phyloP scores from a whole-genome alignment of 495 filamentous ascomycete species.

The Viridothelium virens region DNA sequence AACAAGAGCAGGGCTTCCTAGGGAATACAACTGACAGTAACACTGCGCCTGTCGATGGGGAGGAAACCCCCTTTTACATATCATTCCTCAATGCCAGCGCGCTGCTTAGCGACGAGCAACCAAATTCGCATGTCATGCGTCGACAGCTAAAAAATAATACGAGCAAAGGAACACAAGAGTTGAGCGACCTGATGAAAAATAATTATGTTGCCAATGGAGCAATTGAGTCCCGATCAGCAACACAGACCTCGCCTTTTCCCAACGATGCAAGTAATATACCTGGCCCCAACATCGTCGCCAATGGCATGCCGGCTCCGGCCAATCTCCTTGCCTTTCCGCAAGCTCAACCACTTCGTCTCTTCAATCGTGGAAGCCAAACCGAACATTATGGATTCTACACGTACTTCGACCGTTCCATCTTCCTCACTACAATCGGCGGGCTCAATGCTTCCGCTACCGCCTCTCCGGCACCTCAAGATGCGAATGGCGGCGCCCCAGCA shows the following conservation, averaged over 20 bases:
- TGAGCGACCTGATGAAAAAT: slow-evolving; percentile 20
- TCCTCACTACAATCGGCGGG: slow-evolving; percentile 46
- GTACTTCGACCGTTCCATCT: slow-evolving; percentile 84
- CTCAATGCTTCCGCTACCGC: slow-evolving; percentile 32
- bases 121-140: background rate
- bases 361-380: slow-evolving; percentile 64
- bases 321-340: slow-evolving; percentile 57
- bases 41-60: slow-evolving; percentile 50
- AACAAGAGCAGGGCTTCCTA: slow-evolving; percentile 65
- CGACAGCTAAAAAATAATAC: background rate
- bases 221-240: background rate
- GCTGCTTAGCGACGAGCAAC: background rate
- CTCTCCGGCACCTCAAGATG: background rate
- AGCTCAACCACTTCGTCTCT: slow-evolving; percentile 77
- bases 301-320: slow-evolving; percentile 65
- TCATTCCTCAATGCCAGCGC: slow-evolving; percentile 32
- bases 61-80: slow-evolving; percentile 63
- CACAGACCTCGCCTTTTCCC: background rate
- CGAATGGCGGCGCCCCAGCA: slow-evolving; percentile 55
- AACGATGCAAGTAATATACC: slow-evolving; percentile 40
- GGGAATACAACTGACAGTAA: slow-evolving; percentile 75
- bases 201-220: slow-evolving; percentile 19
- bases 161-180: background rate
- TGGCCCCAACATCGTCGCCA: slow-evolving; percentile 48
- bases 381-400: slow-evolving; percentile 95